These are phyloP conservation scores for Pseudogymnoascus sp. DNA, from an alignment of 2,329 filamentous ascomycete genomes.

Conservation along the genomic window DNA sequence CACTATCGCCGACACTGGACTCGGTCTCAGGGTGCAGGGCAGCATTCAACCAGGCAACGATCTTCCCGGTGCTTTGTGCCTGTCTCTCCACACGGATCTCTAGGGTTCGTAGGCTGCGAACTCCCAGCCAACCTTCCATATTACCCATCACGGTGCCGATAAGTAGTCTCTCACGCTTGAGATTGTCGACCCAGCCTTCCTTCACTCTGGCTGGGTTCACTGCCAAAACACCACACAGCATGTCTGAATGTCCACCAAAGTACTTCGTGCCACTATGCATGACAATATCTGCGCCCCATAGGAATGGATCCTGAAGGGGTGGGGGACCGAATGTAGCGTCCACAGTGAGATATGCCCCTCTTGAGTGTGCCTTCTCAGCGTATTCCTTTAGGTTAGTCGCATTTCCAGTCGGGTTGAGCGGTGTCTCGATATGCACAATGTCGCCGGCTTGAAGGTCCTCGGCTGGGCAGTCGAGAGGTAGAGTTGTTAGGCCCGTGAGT, in stretches of 20 bases:
- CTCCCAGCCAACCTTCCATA: constrained; percentile 85
- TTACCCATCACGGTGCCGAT: constrained; percentile 81
- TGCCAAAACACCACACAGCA: constrained; percentile 78
- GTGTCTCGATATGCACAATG: constrained; percentile 85
- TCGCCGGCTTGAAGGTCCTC: constrained; percentile 67
- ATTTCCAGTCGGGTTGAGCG: constrained; percentile 81
- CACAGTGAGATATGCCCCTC: constrained; percentile 70
- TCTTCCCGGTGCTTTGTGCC: constrained; percentile 56
- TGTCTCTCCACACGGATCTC: constrained; percentile 75
- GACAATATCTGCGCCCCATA: constrained; percentile 70
- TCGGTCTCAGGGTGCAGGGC: constrained; percentile 20
- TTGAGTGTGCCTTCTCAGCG: constrained; percentile 60
- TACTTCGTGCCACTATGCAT: constrained; percentile 97
- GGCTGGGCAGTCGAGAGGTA: constrained; percentile 61
- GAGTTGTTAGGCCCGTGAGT: constrained; percentile 63
- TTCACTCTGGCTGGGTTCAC: constrained; percentile 44
- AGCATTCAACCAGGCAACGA: constrained; percentile 62
- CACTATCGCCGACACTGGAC: constrained; percentile 3
- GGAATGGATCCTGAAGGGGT: constrained; percentile 77
- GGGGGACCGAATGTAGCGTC: constrained; percentile 93
- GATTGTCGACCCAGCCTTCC: constrained; percentile 47
- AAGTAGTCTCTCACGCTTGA: constrained; percentile 63
- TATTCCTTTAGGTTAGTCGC: constrained; percentile 66
- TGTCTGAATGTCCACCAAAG: constrained; percentile 87
- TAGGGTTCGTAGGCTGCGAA: constrained; percentile 76